Conservation (phyloP, 306 rosid genomes). For the Macrotyloma uniflorum region DNA sequence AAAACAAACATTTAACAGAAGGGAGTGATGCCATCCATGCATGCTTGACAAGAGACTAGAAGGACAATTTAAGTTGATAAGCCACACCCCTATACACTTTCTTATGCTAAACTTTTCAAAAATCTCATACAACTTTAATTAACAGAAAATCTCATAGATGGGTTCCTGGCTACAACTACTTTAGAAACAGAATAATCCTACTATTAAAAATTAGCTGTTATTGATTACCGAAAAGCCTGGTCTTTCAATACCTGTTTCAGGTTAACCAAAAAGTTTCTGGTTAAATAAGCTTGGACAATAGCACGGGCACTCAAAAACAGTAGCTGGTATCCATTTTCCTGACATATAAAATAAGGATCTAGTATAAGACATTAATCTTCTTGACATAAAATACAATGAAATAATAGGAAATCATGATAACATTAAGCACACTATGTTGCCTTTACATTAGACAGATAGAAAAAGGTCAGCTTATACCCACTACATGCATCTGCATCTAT, state of each 20-base stretch:
- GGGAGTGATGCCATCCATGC: background rate
- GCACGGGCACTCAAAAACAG: constrained; percentile 98
- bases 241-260: constrained; percentile 67
- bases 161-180: background rate
- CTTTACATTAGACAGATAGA: constrained; percentile 22
- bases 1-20: background rate
- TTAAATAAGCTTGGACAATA: constrained; percentile 93
- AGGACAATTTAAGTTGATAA: background rate
- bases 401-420: background rate
- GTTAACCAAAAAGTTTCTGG: constrained; percentile 81
- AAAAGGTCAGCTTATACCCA: constrained; percentile 14
- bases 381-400: constrained; percentile 9
- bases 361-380: constrained; percentile 36
- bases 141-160: background rate
- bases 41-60: constrained; percentile 23
- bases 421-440: background rate
- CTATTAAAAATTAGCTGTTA: constrained; percentile 1
- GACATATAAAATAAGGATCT: constrained; percentile 32
- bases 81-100: background rate
- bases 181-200: constrained; percentile 4
- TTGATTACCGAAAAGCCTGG: constrained; percentile 15
- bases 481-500: constrained; percentile 1
- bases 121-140: too few relatives aligned
- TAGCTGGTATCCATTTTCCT: constrained; percentile 99
- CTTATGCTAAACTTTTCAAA: background rate